These are phyloP conservation scores for Phaseolus coccineus DNA, from an alignment of 331 rosid genomes.

Conservation along the genomic window DNA sequence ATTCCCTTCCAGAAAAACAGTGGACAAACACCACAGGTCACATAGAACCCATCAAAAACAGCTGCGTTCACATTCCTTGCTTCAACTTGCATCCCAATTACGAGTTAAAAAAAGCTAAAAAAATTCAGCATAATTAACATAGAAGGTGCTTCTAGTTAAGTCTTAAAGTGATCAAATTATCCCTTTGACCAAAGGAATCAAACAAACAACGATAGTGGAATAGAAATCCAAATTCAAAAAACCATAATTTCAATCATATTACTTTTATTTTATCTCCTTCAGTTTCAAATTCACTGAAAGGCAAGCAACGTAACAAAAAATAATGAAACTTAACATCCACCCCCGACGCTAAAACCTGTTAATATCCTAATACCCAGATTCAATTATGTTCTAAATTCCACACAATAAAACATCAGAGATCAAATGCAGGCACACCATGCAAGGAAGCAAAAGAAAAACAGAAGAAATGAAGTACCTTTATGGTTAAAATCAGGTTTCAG, in stretches of 20 bases:
- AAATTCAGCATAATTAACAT: neutral
- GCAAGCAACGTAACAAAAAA: neutral
- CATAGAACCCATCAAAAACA: neutral
- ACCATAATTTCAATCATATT: neutral
- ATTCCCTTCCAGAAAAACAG: neutral
- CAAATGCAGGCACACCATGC: neutral
- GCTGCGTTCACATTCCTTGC: neutral
- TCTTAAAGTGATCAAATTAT: neutral
- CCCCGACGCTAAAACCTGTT: neutral
- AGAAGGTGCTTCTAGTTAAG: neutral
- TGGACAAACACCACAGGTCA: neutral
- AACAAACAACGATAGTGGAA: neutral
- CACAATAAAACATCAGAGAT: neutral
- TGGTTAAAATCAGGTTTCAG: neutral
- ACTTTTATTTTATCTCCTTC: neutral
- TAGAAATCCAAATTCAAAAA: neutral
- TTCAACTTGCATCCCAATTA: conserved; percentile 2
- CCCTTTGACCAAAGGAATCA: neutral
- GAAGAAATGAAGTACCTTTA: neutral
- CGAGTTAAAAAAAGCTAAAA: neutral
- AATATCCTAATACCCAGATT: neutral
- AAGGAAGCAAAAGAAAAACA: neutral
- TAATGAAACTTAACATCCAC: neutral
- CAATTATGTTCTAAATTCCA: neutral
- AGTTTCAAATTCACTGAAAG: neutral